Base-by-base conservation (phyloP, 192 early-diverging fungal genomes). In the Haplosporangium gracile region DNA sequence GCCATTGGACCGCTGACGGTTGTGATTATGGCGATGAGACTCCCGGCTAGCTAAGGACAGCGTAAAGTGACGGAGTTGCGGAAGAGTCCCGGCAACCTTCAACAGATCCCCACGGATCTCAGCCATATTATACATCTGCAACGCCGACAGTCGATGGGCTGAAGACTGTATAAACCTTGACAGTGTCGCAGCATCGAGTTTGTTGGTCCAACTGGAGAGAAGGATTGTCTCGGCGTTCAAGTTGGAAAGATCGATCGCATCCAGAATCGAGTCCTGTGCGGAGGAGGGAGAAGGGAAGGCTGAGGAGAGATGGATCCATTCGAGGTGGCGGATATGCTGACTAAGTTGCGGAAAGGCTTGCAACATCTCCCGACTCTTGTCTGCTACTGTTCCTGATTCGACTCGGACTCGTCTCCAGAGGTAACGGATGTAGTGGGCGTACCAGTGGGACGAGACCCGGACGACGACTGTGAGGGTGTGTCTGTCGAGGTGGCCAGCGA, bases 301-400 rank as follows among this genome's bases (percentile, higher is more conserved):
- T 51, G 49, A 51, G 22, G 70, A 68, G 40, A 76, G 80, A 70
- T 78, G 72, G 45, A 78, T 78, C 82, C 76, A 83, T 68, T 83
- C 76, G 38, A 78, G 36, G 24, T 83, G 82, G 7, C 79, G 84
- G 68, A 86, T 86, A 39, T 80, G 76, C 4, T 49, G 32, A 39
- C 79, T 77, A 29, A 86, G 24, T 40, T 65, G 71, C 1, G 79
- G 71, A 39, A 86, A 77, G 10, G 75, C 68, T 4, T 75, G 39
- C 38, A 77, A n/a, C 78, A 86, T 73, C 26, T 71, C 60, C 39
- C 34, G 29, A 57, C 42, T 55, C 39, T 34, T 69, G 49, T 18
- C 32, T n/a, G 69, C 29, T 32, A 4, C 24, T 2, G 70, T 74
- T 36, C 77, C 70, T 74, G 74, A 43, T 39, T 80, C 53, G n/a